Conservation (phyloP, 2,329 filamentous ascomycete genomes). For the Grosmannia penicillata region DNA sequence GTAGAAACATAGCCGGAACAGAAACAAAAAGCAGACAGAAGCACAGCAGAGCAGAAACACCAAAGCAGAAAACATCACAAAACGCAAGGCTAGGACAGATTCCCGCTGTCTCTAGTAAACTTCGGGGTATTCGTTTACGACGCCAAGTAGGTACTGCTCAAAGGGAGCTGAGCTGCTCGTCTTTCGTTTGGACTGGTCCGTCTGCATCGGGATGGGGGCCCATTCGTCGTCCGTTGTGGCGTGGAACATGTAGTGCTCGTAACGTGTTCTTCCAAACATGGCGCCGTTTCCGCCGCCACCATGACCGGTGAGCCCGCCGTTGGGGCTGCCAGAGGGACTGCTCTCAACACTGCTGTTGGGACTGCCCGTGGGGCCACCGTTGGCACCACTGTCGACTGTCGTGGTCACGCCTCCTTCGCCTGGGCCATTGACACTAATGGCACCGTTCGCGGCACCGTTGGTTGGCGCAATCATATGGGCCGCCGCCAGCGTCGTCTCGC, state of each 20-base stretch:
- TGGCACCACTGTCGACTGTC: no score
- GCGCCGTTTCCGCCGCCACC: neutral
- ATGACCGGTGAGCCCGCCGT: neutral
- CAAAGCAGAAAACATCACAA: neutral
- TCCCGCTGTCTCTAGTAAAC: no score
- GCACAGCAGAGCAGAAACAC: no score
- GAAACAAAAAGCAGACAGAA: no score
- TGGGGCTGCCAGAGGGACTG: neutral
- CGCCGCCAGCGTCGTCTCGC: constrained; percentile 9
- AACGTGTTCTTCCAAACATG: constrained; percentile 1
- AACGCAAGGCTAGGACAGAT: neutral
- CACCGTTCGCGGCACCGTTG: no score
- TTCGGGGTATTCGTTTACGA: constrained; percentile 21
- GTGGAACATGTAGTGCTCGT: constrained; percentile 27
- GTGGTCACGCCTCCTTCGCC: no score
- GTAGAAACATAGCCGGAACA: no score
- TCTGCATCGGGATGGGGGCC: constrained; percentile 12
- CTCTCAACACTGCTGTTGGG: neutral
- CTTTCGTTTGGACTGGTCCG: constrained; percentile 11
- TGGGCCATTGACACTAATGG: no score
- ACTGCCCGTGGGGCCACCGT: neutral
- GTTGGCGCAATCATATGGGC: neutral
- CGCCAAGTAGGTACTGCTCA: constrained; percentile 3
- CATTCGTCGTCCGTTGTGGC: constrained; percentile 26
- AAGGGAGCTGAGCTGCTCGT: constrained; percentile 17